Percentiles rank a stretch among this genome's conserved stretches.
Conservation (phyloP, 2,329 filamentous ascomycete species). For the Falciphora oryzae region DNA sequence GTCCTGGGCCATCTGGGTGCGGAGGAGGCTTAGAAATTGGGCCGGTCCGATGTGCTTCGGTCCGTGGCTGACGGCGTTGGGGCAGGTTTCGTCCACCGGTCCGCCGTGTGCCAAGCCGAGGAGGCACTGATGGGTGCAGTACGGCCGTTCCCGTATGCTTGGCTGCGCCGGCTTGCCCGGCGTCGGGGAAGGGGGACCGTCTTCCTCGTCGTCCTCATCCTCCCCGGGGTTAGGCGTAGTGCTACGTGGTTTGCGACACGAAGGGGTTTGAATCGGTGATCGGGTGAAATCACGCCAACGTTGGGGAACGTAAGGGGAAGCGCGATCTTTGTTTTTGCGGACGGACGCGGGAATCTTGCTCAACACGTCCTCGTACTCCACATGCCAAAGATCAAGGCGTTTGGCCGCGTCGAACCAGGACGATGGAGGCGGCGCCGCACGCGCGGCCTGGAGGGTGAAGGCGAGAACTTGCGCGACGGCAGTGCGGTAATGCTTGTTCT, state of each 20-base stretch:
- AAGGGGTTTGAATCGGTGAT: no score
- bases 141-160: no score
- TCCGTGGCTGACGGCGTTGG: slow-evolving; percentile 16
- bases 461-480: slow-evolving; percentile 33
- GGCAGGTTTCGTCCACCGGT: no score
- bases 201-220: no score
- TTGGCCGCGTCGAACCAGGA: slow-evolving; percentile 25
- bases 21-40: slow-evolving; percentile 23
- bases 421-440: slow-evolving; percentile 20
- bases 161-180: no score
- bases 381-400: neutral
- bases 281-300: slow-evolving; percentile 14
- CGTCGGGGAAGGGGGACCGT: no score
- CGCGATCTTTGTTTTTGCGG: neutral
- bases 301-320: neutral
- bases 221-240: no score
- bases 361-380: slow-evolving; percentile 5
- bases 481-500: slow-evolving; percentile 28
- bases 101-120: no score
- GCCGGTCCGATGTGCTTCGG: slow-evolving; percentile 19
- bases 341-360: neutral
- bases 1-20: neutral
- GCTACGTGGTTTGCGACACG: no score
- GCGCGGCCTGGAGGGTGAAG: slow-evolving; percentile 29
- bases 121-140: no score